phyloP scores from a whole-genome alignment of 2,329 filamentous ascomycete species.

The Geosmithia morbida region DNA sequence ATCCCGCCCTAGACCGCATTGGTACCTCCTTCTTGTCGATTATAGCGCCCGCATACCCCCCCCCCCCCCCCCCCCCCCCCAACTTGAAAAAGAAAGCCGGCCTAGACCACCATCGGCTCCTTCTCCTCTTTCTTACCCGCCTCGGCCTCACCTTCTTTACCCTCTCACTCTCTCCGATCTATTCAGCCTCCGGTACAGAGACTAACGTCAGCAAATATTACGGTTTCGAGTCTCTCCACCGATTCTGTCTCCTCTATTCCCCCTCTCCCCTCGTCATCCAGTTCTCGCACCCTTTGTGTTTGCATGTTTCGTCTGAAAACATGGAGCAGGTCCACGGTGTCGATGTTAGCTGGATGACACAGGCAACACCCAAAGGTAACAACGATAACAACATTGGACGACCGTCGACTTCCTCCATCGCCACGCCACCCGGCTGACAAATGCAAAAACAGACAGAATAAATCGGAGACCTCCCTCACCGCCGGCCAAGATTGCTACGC shows the following conservation, averaged over 20 bases:
- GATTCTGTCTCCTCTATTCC: slow-evolving; percentile 1
- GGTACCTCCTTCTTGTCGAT: neutral
- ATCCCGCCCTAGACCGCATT: neutral
- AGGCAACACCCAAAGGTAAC: slow-evolving; percentile 68
- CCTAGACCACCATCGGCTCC: neutral
- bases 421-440: neutral
- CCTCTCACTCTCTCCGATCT: neutral
- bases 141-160: neutral
- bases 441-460: slow-evolving; percentile 12
- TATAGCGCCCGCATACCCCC: neutral
- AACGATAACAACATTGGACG: neutral
- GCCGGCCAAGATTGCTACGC: slow-evolving; percentile 8
- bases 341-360: slow-evolving; percentile 80
- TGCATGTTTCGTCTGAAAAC: slow-evolving; percentile 7
- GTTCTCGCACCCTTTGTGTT: neutral
- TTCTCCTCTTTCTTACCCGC: neutral
- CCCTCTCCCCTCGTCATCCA: neutral
- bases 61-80: too few relatives aligned
- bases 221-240: neutral
- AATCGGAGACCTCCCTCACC: slow-evolving; percentile 14
- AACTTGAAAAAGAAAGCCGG: neutral
- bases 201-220: too few relatives aligned
- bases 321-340: slow-evolving; percentile 76
- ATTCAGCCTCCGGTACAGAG: too few relatives aligned
- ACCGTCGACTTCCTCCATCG: neutral